A percentile compares a stretch with the other conserved stretches of the same genome.
Conservation (phyloP, 2,329 filamentous ascomycete genomes). For the Tolypocladium ovalisporum region DNA sequence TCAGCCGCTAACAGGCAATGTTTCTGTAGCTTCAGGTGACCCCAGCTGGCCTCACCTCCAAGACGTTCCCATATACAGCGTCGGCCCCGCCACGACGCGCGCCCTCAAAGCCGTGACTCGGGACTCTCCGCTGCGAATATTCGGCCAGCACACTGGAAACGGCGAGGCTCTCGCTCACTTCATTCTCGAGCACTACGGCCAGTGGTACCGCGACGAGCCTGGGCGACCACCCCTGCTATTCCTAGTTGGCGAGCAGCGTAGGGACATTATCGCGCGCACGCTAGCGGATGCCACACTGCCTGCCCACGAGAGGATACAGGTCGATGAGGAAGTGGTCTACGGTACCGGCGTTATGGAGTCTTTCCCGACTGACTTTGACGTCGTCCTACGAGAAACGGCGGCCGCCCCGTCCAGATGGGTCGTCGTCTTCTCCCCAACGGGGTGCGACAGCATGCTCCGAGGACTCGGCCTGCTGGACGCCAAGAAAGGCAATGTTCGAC, state of each 20-base stretch:
- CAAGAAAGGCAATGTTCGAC: constrained; percentile 27
- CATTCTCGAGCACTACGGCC: constrained; percentile 68
- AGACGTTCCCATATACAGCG: constrained; percentile 59
- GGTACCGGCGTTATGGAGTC: constrained; percentile 72
- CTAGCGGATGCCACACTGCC: constrained; percentile 50
- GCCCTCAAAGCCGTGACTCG: constrained; percentile 50
- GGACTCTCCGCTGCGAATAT: constrained; percentile 46
- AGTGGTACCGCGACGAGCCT: constrained; percentile 31
- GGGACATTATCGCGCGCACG: constrained; percentile 81
- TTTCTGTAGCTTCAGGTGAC: background rate
- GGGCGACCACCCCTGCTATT: constrained; percentile 63
- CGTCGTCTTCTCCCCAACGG: constrained; percentile 61
- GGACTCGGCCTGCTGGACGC: constrained; percentile 40
- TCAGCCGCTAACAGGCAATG: background rate
- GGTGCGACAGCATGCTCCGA: constrained; percentile 49
- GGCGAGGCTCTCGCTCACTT: constrained; percentile 68
- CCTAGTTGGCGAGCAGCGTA: constrained; percentile 76
- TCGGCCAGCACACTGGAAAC: constrained; percentile 74
- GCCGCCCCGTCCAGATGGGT: constrained; percentile 48
- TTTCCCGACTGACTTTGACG: constrained; percentile 58
- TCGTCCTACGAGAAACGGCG: constrained; percentile 34
- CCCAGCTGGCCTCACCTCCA: constrained; percentile 40
- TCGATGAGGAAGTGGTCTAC: constrained; percentile 78
- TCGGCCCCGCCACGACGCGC: constrained; percentile 70
- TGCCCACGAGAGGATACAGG: constrained; percentile 41